Base-by-base conservation (phyloP, 805 yeast species). In the Yamadazyma endophytica region DNA sequence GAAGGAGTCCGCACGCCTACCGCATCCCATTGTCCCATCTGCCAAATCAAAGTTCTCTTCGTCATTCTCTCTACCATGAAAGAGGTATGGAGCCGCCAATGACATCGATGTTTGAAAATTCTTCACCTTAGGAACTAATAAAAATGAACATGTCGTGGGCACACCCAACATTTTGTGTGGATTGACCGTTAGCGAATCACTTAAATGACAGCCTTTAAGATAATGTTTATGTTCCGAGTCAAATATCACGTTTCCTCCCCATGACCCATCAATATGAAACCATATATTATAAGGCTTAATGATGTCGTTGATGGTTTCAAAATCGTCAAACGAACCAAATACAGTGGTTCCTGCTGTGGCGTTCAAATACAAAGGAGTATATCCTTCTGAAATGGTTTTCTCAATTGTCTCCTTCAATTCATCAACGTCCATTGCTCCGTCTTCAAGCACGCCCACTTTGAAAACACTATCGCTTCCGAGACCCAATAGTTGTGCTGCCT, bases 151-250 rank as follows among this genome's bases (percentile, higher is more conserved):
- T 0, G 85, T 79, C 18, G 74, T 75, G 32, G 95, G 95, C 9
- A 82, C 85, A n/a, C 95, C 95, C 25, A 85, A 68, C 84, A 82
- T 78, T 49, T 85, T 85, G 61, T 85, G 95, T 3, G 95, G 95
- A 49, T 85, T 86, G 14, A 77, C 72, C 2, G 95, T 85, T 34
- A 85, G 67, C 8, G 89, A 80, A 54, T 85, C 75, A 1, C 92
- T 95, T 13, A 68, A 49, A 24, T 81, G 72, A 19, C 73, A 53
- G 2, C 95, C 95, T 12, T 55, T 49, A 38, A 85, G 54, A 42
- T 70, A 68, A 34, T 54, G 28, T 24, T 49, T 54, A 33, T 76
- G 73, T 8, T 42, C 59, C 0, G 53, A 44, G 24, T 86, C 77
- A 59, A 85, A 86, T 0, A 83, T 68, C 7, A 82, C 79, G 46